These are phyloP conservation scores for Kuraishia hungarica DNA, from an alignment of 805 yeast species.

Conservation along the genomic window DNA sequence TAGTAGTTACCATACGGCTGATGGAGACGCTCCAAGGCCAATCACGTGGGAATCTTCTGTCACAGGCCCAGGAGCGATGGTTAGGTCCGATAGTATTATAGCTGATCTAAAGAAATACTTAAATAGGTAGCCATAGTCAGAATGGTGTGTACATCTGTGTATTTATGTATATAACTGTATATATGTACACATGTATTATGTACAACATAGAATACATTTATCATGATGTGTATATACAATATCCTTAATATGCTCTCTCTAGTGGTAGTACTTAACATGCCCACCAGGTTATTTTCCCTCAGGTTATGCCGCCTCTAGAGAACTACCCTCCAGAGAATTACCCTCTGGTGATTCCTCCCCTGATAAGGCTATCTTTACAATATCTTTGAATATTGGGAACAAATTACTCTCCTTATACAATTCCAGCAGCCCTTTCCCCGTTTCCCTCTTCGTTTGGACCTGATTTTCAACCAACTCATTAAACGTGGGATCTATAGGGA, in stretches of 20 bases:
- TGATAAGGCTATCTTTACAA: conserved; percentile 30
- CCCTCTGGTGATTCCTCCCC: too few species aligned
- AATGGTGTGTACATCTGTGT: background rate
- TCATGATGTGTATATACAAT: too few species aligned
- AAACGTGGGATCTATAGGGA: conserved; percentile 91
- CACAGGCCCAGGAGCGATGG: background rate
- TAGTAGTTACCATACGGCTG: background rate
- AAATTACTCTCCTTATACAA: conserved; percentile 28
- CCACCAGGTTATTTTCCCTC: too few species aligned
- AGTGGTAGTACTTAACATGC: too few species aligned
- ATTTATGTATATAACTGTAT: too few species aligned
- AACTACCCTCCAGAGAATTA: too few species aligned
- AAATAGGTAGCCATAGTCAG: too few species aligned
- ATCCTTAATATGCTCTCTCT: too few species aligned
- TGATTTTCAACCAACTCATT: conserved; percentile 81
- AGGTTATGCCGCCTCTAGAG: too few species aligned
- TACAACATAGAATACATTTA: too few species aligned
- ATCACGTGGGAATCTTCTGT: too few species aligned
- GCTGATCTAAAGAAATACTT: background rate
- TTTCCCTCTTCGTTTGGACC: conserved; percentile 48
- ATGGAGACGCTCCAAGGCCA: background rate
- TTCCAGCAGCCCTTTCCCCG: conserved; percentile 22
- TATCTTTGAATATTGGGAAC: conserved; percentile 34
- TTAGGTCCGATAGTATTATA: background rate
- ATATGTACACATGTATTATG: too few species aligned